phyloP scores from a whole-genome alignment of 2,329 filamentous ascomycete genomes.

The Pseudogymnoascus sp. region DNA sequence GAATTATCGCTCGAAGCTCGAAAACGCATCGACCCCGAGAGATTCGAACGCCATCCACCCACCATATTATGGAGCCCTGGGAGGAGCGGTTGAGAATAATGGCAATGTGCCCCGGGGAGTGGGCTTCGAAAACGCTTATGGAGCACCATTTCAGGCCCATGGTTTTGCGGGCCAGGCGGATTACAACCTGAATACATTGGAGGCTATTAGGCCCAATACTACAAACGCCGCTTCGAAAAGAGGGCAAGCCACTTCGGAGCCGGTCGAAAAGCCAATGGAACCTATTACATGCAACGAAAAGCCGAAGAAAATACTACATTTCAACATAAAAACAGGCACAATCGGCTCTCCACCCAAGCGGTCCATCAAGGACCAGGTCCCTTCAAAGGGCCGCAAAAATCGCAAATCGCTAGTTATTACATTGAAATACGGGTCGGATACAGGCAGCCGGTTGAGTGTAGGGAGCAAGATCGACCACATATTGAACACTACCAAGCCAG shows the following conservation, averaged over 20 bases:
- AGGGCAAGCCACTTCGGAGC: not conserved
- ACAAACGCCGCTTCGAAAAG: not conserved
- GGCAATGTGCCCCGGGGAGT: not conserved
- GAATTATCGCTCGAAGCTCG: constrained; percentile 12
- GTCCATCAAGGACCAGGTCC: constrained; percentile 12
- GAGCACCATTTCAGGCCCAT: not conserved
- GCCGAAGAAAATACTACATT: constrained; percentile 43
- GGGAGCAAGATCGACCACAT: constrained; percentile 58
- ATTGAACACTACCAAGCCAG: constrained; percentile 27
- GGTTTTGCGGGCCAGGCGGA: not conserved
- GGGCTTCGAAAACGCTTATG: not conserved
- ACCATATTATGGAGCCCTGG: not conserved
- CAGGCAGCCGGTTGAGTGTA: constrained; percentile 36
- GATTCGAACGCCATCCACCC: not conserved
- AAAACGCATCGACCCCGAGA: constrained; percentile 3
- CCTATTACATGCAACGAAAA: constrained; percentile 22
- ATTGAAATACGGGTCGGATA: constrained; percentile 50
- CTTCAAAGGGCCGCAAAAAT: constrained; percentile 30
- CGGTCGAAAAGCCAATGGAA: not conserved
- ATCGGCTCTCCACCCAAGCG: constrained; percentile 48
- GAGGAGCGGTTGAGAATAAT: not conserved
- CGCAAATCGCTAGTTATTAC: constrained; percentile 38
- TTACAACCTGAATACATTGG: not conserved
- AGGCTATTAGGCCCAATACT: not conserved
- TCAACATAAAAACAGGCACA: constrained; percentile 53